Evolutionary conservation across 2,329 filamentous ascomycete species (phyloP).

Genomic region (Alternaria ethzedia): DNA sequence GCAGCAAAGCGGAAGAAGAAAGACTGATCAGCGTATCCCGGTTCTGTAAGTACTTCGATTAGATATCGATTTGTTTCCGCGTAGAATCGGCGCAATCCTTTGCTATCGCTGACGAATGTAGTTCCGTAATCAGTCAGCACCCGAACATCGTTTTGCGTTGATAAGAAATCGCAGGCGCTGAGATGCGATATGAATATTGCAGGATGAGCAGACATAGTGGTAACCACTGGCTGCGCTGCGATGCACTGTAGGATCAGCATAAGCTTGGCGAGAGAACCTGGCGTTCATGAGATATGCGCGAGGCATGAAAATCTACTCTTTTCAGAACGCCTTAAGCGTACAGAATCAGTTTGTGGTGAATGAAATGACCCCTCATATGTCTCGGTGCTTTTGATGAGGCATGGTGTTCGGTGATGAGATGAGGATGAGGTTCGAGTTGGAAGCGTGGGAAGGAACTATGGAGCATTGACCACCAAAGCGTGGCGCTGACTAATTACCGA

Average conservation of each 20-base stretch:
- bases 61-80: not conserved
- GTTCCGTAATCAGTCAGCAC: not conserved
- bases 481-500: not conserved
- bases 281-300: not conserved
- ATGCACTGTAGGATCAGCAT: not conserved
- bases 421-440: not conserved
- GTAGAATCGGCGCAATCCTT: not conserved
- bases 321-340: not conserved
- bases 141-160: not conserved
- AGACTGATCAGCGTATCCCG: accelerated
- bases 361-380: not conserved
- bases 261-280: not conserved
- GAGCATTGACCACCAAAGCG: not conserved
- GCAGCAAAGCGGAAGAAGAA: not conserved
- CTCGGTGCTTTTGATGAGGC: not conserved
- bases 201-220: not conserved
- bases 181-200: not conserved
- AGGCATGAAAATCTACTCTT: not conserved
- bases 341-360: not conserved
- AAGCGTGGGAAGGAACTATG: not conserved
- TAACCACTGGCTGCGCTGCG: not conserved
- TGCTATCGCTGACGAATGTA: not conserved
- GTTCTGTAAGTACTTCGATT: not conserved
- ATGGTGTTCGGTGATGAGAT: not conserved
- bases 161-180: not conserved